phyloP scores from a whole-genome alignment of 2,329 filamentous ascomycete genomes.

The Xylaria arbuscula region DNA sequence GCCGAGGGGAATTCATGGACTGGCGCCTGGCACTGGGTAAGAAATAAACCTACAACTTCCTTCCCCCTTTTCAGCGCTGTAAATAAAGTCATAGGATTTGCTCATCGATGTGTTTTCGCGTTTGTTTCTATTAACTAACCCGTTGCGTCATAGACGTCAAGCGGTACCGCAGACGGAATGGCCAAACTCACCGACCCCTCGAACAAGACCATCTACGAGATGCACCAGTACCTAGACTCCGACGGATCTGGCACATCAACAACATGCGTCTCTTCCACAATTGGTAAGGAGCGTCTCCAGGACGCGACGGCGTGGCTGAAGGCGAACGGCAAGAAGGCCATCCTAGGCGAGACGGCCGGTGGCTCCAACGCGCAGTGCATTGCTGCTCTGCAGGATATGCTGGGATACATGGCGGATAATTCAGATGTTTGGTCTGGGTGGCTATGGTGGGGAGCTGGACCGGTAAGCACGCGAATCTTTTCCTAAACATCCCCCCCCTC shows the following conservation, averaged over 20 bases:
- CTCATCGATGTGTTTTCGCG: not conserved
- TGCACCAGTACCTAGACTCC: slow-evolving; percentile 70
- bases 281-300: slow-evolving; percentile 61
- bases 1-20: slow-evolving; percentile 66
- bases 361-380: slow-evolving; percentile 63
- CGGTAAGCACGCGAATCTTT: slow-evolving; percentile 42
- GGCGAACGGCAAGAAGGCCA: slow-evolving; percentile 64
- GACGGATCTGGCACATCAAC: slow-evolving; percentile 63
- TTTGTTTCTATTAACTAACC: slow-evolving; percentile 2
- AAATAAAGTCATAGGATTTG: not conserved
- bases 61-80: not conserved
- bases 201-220: slow-evolving; percentile 66
- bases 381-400: slow-evolving; percentile 62
- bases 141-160: slow-evolving; percentile 38
- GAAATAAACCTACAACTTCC: not conserved
- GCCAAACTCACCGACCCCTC: slow-evolving; percentile 60
- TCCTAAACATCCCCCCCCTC: not conserved
- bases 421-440: slow-evolving; percentile 68
- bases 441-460: slow-evolving; percentile 68
- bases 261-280: slow-evolving; percentile 60
- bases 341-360: slow-evolving; percentile 69
- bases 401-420: slow-evolving; percentile 65
- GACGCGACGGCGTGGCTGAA: slow-evolving; percentile 66
- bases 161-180: slow-evolving; percentile 53
- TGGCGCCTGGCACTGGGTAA: slow-evolving; percentile 58